Evolutionary conservation across 768 basidiomycete species (phyloP).

Genomic region (Boletus patriciae): DNA sequence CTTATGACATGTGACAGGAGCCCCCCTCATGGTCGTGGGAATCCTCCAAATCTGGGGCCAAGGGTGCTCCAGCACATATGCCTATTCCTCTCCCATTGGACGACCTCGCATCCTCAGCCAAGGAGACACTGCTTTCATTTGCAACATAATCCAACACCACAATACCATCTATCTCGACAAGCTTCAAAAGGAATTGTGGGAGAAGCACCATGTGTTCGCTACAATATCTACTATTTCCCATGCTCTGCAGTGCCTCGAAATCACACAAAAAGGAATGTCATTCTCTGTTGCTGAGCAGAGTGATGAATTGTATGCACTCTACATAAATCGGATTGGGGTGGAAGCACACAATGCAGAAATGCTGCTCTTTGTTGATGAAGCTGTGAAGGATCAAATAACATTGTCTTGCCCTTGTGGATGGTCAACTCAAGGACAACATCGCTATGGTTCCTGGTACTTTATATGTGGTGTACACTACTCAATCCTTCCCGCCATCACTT

Average conservation of each 20-base stretch:
- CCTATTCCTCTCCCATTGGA: not conserved
- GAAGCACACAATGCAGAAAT: slow-evolving; percentile 19
- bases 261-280: slow-evolving; percentile 10
- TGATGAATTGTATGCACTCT: not conserved
- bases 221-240: not conserved
- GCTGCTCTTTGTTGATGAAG: slow-evolving; percentile 26
- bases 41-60: too few species aligned
- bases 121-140: not conserved
- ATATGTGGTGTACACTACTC: slow-evolving; percentile 7
- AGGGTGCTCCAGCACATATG: not conserved
- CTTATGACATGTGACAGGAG: too few species aligned
- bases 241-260: not conserved
- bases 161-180: slow-evolving; percentile 3
- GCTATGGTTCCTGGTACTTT: slow-evolving; percentile 15
- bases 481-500: slow-evolving; percentile 15
- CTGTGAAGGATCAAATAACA: slow-evolving; percentile 5
- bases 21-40: too few species aligned
- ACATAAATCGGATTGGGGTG: slow-evolving; percentile 10
- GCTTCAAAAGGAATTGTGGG: not conserved
- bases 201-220: not conserved
- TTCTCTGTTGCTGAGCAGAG: slow-evolving; percentile 9
- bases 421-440: not conserved
- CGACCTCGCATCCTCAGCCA: not conserved
- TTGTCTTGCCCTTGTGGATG: not conserved
- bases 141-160: not conserved